Conservation (phyloP, 768 basidiomycete species). For the Suillus tomentosus region DNA sequence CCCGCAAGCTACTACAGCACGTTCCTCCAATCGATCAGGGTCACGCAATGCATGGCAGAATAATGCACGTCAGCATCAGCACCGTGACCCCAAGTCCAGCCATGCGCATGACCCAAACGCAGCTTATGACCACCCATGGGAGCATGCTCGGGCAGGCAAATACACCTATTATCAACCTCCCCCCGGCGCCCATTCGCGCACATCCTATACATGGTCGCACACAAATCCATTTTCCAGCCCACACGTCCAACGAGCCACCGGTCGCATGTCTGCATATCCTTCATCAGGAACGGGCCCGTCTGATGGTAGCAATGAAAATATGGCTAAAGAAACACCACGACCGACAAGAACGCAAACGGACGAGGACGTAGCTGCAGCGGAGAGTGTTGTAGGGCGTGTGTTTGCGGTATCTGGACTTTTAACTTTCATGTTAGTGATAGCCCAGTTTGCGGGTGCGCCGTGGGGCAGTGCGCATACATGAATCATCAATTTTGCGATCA, state of each 20-base stretch:
- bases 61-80: conserved; percentile 15
- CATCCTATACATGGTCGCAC: conserved; percentile 10
- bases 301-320: conserved; percentile 10
- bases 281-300: background rate
- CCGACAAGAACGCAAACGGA: conserved; percentile 17
- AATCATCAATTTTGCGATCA: background rate
- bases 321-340: background rate
- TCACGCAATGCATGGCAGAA: conserved; percentile 30
- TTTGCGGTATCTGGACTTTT: conserved; percentile 32
- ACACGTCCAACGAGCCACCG: conserved; percentile 31
- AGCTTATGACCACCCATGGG: conserved; percentile 16
- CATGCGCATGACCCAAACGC: conserved; percentile 14
- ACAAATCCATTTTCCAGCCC: conserved; percentile 28
- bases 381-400: conserved; percentile 28
- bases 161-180: conserved; percentile 11
- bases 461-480: conserved; percentile 9
- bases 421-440: conserved; percentile 28
- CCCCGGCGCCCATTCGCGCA: conserved; percentile 2
- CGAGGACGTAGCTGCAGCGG: conserved; percentile 25
- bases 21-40: conserved; percentile 27
- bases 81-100: conserved; percentile 15
- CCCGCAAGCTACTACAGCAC: conserved; percentile 33
- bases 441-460: conserved; percentile 14
- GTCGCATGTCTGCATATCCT: conserved; percentile 17
- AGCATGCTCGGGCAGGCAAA: conserved; percentile 13